Evolutionary conservation across 345 rosid species (phyloP).

Genomic region (Aquilaria malaccensis): DNA sequence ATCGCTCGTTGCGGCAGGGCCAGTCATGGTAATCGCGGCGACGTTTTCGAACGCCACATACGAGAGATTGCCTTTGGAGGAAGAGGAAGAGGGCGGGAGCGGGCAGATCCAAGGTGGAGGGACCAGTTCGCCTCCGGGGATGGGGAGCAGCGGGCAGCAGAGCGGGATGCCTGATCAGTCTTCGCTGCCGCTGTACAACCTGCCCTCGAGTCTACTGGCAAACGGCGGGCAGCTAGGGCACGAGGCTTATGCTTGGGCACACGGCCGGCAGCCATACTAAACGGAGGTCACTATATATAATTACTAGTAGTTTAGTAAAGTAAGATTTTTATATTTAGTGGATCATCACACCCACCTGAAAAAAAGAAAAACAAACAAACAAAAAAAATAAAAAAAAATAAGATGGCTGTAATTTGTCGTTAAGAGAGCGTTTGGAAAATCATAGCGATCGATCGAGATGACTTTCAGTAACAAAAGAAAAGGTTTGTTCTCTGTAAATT

Average conservation of each 20-base stretch:
- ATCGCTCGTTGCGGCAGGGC: slow-evolving; percentile 59
- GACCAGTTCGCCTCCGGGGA: slow-evolving; percentile 41
- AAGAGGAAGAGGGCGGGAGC: slow-evolving; percentile 41
- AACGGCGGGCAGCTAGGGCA: slow-evolving; percentile 68
- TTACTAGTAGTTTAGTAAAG: too few relatives aligned
- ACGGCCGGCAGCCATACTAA: slow-evolving; percentile 49
- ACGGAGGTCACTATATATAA: slow-evolving; percentile 9
- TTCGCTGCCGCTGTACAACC: slow-evolving; percentile 34
- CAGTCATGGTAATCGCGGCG: slow-evolving; percentile 81
- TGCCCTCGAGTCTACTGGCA: slow-evolving; percentile 43
- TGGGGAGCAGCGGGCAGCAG: slow-evolving; percentile 30
- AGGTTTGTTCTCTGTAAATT: too few relatives aligned
- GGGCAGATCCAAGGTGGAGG: slow-evolving; percentile 39
- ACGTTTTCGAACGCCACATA: slow-evolving; percentile 82
- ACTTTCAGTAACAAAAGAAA: too few relatives aligned
- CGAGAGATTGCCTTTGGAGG: slow-evolving; percentile 72
- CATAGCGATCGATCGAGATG: too few relatives aligned
- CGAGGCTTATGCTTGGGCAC: slow-evolving; percentile 56
- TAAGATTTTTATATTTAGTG: too few relatives aligned
- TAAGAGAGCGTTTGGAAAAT: too few relatives aligned
- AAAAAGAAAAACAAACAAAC: too few relatives aligned
- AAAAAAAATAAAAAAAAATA: too few relatives aligned
- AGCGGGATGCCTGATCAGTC: slow-evolving; percentile 44
- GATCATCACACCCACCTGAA: too few relatives aligned
- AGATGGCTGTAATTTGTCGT: too few relatives aligned